Evolutionary conservation across 768 basidiomycete genomes (phyloP).

Genomic region (Trametes punicea): DNA sequence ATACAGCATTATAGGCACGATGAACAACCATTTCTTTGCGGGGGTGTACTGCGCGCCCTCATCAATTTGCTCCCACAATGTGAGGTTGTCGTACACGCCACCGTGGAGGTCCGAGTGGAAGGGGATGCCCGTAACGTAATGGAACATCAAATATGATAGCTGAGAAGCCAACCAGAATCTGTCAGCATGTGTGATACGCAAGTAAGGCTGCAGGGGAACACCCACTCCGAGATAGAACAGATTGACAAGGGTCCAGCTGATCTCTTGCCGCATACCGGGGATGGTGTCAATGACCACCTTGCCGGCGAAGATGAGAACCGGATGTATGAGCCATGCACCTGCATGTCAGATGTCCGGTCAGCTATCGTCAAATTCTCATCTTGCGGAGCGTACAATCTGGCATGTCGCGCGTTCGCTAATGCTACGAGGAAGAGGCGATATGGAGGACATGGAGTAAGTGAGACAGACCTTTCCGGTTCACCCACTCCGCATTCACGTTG

Average conservation of each 20-base stretch:
- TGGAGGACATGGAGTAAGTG: background rate
- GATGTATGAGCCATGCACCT: conserved; percentile 99
- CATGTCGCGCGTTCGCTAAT: too few relatives aligned
- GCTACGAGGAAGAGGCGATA: too few relatives aligned
- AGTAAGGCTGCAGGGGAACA: conserved; percentile 19
- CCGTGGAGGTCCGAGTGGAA: conserved; percentile 85
- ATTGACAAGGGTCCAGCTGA: conserved; percentile 95
- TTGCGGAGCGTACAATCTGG: background rate
- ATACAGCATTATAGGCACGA: conserved; percentile 85
- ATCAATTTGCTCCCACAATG: conserved; percentile 99
- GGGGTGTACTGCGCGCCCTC: conserved; percentile 98
- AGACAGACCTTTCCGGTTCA: conserved; percentile 80
- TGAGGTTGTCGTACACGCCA: conserved; percentile 96
- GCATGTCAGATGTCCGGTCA: background rate
- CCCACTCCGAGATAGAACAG: conserved; percentile 85
- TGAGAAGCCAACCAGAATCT: conserved; percentile 32
- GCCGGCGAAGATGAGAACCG: conserved; percentile 84
- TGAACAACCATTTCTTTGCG: conserved; percentile 94
- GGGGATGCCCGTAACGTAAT: conserved; percentile 95
- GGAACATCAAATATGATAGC: conserved; percentile 99
- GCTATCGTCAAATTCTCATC: background rate
- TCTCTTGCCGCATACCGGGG: conserved; percentile 90
- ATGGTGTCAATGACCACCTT: conserved; percentile 93
- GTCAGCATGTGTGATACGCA: background rate
- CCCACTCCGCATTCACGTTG: conserved; percentile 91